Conservation (phyloP, 306 rosid genomes). For the Sicyos edulis region DNA sequence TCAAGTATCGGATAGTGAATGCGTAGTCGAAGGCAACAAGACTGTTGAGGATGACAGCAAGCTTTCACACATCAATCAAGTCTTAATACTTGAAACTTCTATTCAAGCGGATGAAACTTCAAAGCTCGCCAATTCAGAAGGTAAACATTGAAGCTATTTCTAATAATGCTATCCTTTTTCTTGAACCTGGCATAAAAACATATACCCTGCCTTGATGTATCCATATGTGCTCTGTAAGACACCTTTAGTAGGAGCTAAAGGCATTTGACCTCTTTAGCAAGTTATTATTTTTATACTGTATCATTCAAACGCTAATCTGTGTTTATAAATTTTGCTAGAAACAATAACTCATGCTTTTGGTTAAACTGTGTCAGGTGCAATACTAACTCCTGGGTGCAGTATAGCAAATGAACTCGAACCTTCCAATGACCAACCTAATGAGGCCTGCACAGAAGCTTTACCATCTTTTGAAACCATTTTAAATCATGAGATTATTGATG, state of each 20-base stretch:
- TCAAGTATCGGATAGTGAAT: conserved; percentile 28
- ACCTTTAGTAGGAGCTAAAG: neutral
- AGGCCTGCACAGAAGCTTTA: neutral
- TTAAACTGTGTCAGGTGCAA: conserved; percentile 28
- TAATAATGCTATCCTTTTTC: neutral
- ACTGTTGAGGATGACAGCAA: conserved; percentile 19
- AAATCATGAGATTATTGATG: conserved; percentile 23
- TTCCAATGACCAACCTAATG: neutral
- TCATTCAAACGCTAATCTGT: neutral
- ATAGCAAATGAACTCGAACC: neutral
- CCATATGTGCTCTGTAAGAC: neutral
- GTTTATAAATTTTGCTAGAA: neutral
- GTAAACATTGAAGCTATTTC: conserved; percentile 29
- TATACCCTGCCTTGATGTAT: neutral
- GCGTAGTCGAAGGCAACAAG: conserved; percentile 21
- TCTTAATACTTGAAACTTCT: conserved; percentile 29
- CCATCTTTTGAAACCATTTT: neutral
- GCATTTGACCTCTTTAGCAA: neutral
- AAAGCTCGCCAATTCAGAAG: conserved; percentile 32
- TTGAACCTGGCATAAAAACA: conserved; percentile 3
- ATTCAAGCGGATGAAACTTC: conserved; percentile 25
- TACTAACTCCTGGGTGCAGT: conserved; percentile 15
- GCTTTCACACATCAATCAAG: conserved; percentile 15
- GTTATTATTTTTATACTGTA: neutral
- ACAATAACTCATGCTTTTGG: conserved; percentile 16